Base-by-base conservation (phyloP, 108 stramenopile genomes). In the Nannochloropsis salina region DNA sequence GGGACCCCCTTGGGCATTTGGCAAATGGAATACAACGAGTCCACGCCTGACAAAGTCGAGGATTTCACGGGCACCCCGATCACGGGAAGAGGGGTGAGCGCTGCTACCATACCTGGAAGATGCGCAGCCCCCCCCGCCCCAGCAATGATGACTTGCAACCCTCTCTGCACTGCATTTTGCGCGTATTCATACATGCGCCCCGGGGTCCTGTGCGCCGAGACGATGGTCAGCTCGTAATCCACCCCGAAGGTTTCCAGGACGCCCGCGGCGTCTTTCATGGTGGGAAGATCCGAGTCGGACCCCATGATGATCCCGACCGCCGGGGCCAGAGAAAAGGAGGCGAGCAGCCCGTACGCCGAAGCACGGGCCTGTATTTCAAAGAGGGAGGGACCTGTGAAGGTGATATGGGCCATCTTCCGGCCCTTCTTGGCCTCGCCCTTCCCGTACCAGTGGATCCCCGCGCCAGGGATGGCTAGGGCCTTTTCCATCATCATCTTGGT, bases 41-140 rank as follows among this genome's bases (percentile, higher is more conserved):
- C 99, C 80, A 96, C 94, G 9, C 99, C 99, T 86, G 94, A 96
- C 47, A 99, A 91, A 9, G 97, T 97, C 9, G 96, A 96, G 6
- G 98, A 98, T 89, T 98, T 98, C 80, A 99, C 95, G 20, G 99
- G 99, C 1, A 99, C 98, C 40, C 99, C 99, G 43, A 99, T 91
- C 6, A 99, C 99, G 10, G 98, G 98, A 2, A 98, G 92, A 31
- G 98, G 94, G 79, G 99, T 99, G 95, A 92, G 79, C 18, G 97
- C 94, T 6, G 98, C 98, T 6, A 97, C 95, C 99, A 99, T 99
- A 31, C 98, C 89, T 18, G 99, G 99, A 80, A 99, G 90, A 89
- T 98, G 99, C 31, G 99, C 99, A 8, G 99, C 99, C 12, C 99
- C 99, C n/a, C 99, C 99, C 1, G 99, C 99, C 44, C 98, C 99